A percentile compares a stretch with the other conserved stretches of the same genome.
These are phyloP conservation scores for Quercus berberidifolia DNA, from an alignment of 306 rosid genomes.

Conservation along the genomic window DNA sequence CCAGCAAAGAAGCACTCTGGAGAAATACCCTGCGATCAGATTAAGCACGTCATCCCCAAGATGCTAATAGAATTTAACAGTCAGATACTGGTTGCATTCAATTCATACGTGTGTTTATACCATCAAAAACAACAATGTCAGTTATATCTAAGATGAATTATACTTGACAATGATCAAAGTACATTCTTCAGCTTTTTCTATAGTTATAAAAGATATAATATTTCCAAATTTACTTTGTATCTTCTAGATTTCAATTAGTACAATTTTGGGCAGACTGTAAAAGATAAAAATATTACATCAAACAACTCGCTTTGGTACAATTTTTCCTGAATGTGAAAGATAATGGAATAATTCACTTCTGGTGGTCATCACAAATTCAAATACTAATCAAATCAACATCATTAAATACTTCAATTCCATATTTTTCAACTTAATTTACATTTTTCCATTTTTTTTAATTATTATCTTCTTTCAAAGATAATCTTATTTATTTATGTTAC, in stretches of 20 bases:
- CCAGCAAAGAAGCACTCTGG: slow-evolving; percentile 60
- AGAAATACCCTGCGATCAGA: slow-evolving; percentile 51
- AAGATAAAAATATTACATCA: not conserved
- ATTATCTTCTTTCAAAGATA: not conserved
- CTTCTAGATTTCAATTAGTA: not conserved
- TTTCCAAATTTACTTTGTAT: not conserved
- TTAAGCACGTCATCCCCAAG: not conserved
- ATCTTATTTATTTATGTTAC: not conserved
- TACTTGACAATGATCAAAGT: not conserved
- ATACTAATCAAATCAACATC: not conserved
- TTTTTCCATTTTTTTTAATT: not conserved
- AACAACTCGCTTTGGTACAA: not conserved
- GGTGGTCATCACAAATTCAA: not conserved
- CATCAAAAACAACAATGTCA: not conserved
- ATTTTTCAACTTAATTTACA: not conserved
- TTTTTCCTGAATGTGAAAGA: not conserved
- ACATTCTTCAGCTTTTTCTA: not conserved
- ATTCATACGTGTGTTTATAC: not conserved
- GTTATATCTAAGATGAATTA: not conserved
- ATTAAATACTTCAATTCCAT: not conserved
- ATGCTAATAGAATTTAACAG: not conserved
- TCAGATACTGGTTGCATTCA: not conserved
- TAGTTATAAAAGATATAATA: not conserved
- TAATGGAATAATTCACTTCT: not conserved
- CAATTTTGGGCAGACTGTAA: not conserved